Base-by-base conservation (phyloP, 2,329 filamentous ascomycete species). In the Paecilomyces sp. region DNA sequence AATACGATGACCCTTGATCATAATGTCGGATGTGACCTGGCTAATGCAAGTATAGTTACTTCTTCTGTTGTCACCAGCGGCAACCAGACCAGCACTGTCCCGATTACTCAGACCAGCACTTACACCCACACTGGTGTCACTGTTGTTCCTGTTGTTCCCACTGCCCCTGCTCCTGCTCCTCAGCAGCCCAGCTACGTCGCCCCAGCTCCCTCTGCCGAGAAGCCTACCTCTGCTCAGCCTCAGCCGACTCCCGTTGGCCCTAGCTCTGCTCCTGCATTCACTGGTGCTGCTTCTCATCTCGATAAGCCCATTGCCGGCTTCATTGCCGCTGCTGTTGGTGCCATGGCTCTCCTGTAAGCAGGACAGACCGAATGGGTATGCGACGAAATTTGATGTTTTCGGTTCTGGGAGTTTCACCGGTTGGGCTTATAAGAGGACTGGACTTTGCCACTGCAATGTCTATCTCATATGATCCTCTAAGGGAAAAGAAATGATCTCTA, bases 261-360 rank as follows among this genome's bases (percentile, higher is more conserved):
- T 22, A 57, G 33, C 18, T 25, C 55, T 57, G 58, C 65, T 54
- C 59, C 63, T 24, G 28, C 63, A 51, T 73, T 68, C 69, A 71
- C 68, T 51, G 74, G 74, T 63, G 74, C 72, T 64, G 74, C 72
- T 59, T 66, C 68, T 56, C 41, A 22, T 11, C 67, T 59, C 62
- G 65, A 70, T 62, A 68, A 74, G 68, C 73, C 73, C 53, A 66
- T 69, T 59, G 71, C 64, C 58, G 73, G 73, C 57, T 63, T 77
- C 62, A 64, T 75, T 62, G 71, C 70, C 58, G 75, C 68, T 65
- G 62, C 74, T 57, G 67, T 75, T 60, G 74, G 68, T 52, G 54
- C 74, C 61, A 74, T 75, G 67, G 72, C 71, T 64, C 63, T 76
- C 55, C 69, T 76, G 61, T 76, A 75, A 70, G 68, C 33, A 13